Evolutionary conservation across 345 rosid genomes (phyloP).

Genomic region (Odontarrhena argentea): DNA sequence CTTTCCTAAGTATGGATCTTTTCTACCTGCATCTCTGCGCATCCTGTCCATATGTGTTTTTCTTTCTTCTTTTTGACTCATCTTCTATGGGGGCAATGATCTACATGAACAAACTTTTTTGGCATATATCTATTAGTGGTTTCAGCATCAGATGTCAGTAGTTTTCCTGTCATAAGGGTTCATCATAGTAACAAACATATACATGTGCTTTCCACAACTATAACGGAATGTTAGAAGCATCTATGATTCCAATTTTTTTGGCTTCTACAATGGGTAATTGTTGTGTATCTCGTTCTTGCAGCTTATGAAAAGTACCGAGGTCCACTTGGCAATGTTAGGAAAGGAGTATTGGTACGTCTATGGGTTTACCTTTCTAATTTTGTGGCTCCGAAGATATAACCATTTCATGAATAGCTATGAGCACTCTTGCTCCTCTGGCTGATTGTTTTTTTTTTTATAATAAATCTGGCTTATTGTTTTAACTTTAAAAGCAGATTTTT

Average conservation of each 20-base stretch:
- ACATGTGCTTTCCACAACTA: background rate
- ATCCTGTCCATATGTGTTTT: background rate
- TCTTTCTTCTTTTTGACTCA: background rate
- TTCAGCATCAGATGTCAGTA: constrained; percentile 8
- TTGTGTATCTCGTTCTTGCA: constrained; percentile 41
- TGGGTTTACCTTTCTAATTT: background rate
- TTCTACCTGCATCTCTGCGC: constrained; percentile 12
- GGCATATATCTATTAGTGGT: background rate
- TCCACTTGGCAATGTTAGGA: constrained; percentile 91
- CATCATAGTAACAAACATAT: constrained; percentile 1
- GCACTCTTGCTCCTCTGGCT: constrained; percentile 10
- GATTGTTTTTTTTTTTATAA: constrained; percentile 13
- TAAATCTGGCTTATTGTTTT: constrained; percentile 11
- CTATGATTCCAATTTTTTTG: background rate
- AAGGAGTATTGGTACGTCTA: constrained; percentile 91
- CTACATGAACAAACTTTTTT: background rate
- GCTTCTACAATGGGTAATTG: constrained; percentile 15
- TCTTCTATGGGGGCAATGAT: background rate
- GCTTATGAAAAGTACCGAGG: constrained; percentile 87
- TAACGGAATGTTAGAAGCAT: constrained; percentile 7
- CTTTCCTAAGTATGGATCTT: constrained; percentile 76
- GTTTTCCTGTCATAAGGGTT: background rate
- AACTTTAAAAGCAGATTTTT: constrained; percentile 1
- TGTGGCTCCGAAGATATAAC: background rate
- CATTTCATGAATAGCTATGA: background rate